Evolutionary conservation across 2,329 filamentous ascomycete genomes (phyloP).

Genomic region (Colletotrichum musicola): DNA sequence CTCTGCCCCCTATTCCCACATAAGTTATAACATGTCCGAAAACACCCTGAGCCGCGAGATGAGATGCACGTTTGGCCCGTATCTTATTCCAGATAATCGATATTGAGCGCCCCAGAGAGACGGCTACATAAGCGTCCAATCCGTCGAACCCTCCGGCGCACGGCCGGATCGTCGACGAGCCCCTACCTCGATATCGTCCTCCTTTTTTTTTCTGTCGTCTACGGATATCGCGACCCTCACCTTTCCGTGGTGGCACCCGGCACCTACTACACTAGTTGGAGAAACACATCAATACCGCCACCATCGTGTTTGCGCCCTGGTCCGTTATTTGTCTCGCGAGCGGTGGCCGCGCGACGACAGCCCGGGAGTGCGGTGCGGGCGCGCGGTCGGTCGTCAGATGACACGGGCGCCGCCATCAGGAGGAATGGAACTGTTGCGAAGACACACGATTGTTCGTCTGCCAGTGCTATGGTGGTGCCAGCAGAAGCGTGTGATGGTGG

Average conservation of each 20-base stretch:
- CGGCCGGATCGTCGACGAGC: slow-evolving; percentile 28
- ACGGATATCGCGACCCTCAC: no score
- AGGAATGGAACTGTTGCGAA: slow-evolving; percentile 37
- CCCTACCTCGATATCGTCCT: background rate
- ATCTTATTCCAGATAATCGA: slow-evolving; percentile 30
- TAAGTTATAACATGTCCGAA: slow-evolving; percentile 21
- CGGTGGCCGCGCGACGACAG: slow-evolving; percentile 30
- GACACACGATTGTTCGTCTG: slow-evolving; percentile 29
- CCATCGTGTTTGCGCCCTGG: slow-evolving; percentile 16
- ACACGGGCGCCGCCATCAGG: slow-evolving; percentile 27
- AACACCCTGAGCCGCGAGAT: slow-evolving; percentile 22
- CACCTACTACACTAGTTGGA: no score
- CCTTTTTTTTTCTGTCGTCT: background rate
- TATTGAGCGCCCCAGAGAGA: slow-evolving; percentile 27
- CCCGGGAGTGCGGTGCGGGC: slow-evolving; percentile 13
- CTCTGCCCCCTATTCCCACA: slow-evolving; percentile 25
- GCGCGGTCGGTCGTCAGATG: slow-evolving; percentile 34
- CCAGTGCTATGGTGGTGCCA: background rate
- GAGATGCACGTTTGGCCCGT: slow-evolving; percentile 33
- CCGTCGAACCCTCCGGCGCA: slow-evolving; percentile 33
- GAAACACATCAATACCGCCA: slow-evolving; percentile 23
- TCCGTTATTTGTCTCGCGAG: slow-evolving; percentile 21
- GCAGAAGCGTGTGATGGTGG: background rate
- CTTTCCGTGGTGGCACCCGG: slow-evolving; percentile 21
- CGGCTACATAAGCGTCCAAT: slow-evolving; percentile 30